Base-by-base conservation (phyloP, 2,329 filamentous ascomycete genomes). In the Podosphaera aphanis region DNA sequence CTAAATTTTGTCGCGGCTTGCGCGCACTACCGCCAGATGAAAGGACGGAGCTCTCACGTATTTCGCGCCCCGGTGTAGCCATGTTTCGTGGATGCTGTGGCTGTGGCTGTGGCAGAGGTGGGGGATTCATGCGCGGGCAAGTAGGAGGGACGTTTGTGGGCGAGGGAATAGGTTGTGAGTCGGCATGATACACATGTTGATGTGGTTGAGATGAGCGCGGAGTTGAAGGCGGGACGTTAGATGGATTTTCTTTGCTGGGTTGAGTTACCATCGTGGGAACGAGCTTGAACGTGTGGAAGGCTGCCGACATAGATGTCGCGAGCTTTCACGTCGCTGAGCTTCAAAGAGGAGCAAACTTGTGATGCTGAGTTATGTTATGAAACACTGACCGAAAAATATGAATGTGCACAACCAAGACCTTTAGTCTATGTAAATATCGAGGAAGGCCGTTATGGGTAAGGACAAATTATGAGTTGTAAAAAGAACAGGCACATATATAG, bases 1-100 rank as follows among this genome's bases (percentile, higher is more conserved):
- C 56, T 6, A 59, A 49, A 49, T 59, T 59, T 43, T 58, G 56
- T 16, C 57, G 52, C 25, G 56, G 57, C 52, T 59, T 59, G 48
- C 57, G 55, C 52, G 53, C 45, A 21, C 49, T 53, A 43, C 52
- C 52, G 23, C 55, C 55, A n/a, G 51, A 49, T 7, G 55, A 56
- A 8, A 52, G 43, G 16, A 56, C 54, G 2, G 55, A 57, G 33
- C 52, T 51, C 49, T 59, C 57, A 44, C 57, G 53, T 45, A 56
- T 50, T 41, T 59, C 57, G 47, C 55, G 54, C 5, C 50, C 50
- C 3, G 57, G 57, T 2, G 57, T 58, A 45, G 55, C 53, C 33
- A 59, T 45, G n/a, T n/a, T n/a, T n/a, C n/a, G n/a, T n/a, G n/a
- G n/a, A n/a, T n/a, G n/a, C n/a, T n/a, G n/a, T n/a, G n/a, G n/a